Conservation (phyloP, 2,329 filamentous ascomycete species). For the Curvularia sp. region DNA sequence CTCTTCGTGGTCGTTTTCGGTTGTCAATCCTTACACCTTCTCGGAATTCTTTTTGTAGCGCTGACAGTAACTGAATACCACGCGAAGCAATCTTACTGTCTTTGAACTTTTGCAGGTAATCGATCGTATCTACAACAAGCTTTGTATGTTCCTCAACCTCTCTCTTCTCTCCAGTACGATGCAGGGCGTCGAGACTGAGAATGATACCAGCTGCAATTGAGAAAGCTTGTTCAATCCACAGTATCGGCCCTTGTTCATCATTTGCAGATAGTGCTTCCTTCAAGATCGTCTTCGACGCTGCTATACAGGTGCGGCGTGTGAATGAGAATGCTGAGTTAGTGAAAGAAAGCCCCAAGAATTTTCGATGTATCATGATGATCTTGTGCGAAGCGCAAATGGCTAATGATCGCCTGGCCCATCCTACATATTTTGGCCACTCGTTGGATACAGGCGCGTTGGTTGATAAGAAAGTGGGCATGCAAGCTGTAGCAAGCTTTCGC, state of each 20-base stretch:
- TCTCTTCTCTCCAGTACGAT: conserved; percentile 28
- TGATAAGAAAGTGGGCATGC: conserved; percentile 43
- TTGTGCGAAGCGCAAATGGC: conserved; percentile 51
- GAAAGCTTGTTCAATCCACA: conserved; percentile 54
- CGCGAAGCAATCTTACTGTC: conserved; percentile 22
- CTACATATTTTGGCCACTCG: conserved; percentile 48
- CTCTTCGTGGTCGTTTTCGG: conserved; percentile 14
- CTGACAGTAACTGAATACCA: conserved; percentile 20
- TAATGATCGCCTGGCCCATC: conserved; percentile 49
- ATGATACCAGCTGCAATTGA: conserved; percentile 52
- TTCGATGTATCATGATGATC: conserved; percentile 54
- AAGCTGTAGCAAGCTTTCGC: conserved; percentile 46
- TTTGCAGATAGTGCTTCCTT: conserved; percentile 46
- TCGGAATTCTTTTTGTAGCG: conserved; percentile 17
- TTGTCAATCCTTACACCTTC: background rate
- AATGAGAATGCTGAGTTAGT: conserved; percentile 49
- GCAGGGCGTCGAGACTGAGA: conserved; percentile 49
- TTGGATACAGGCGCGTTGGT: conserved; percentile 39
- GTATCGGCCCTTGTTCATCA: conserved; percentile 43
- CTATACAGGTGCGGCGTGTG: conserved; percentile 51
- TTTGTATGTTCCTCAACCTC: conserved; percentile 18
- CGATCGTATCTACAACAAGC: conserved; percentile 18
- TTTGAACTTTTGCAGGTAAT: conserved; percentile 21
- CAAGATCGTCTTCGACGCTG: conserved; percentile 51
- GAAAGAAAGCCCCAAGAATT: conserved; percentile 50